Evolutionary conservation across 768 basidiomycete species (phyloP), one percentile per base, ranked within the genome.

Genomic region (Cyclocybe cylindracea): DNA sequence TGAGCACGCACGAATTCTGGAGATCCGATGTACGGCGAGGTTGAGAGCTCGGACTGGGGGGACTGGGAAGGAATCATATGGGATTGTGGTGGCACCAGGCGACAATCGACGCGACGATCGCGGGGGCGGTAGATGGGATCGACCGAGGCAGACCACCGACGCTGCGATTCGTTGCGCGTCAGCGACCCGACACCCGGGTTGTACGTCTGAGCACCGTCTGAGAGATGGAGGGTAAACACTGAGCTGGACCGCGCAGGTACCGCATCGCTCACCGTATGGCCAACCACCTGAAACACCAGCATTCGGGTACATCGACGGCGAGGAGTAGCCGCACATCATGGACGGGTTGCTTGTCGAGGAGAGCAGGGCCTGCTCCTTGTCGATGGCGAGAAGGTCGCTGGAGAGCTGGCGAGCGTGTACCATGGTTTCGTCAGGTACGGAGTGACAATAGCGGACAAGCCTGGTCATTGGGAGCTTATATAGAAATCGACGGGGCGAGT

Each of bases 371-470:
- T 51, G 48, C 36, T 40, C 16, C 48, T 59, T 61, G 39, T 48
- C 44, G 10, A 52, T 38, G 35, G 55, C 46, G n/a, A 54, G 39
- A 46, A 46, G 58, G 36, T 45, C 39, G 33, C 33, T 46, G 7
- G 60, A 58, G 41, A 54, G 55, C 40, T 58, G 58, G 32, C 58
- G 62, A 50, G 60, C 46, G 50, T 59, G 57, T 38, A 61, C 55
- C 56, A 60, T 60, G 52, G 45, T 48, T 39, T 19, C 39, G 41
- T 51, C 55, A 60, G 61, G 55, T 47, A 60, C 55, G 33, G 57
- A 49, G 16, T 16, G 16, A 16, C 16, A 16, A 16, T 16, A 42
- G 50, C 53, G 43, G 38, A 45, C 16, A 44, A 46, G 45, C 39
- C 53, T 24, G 46, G 44, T 55, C 41, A 50, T 32, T 31, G 53